These are phyloP conservation scores for Gymnopilus junonius DNA, from an alignment of 768 basidiomycete genomes.

Conservation along the genomic window DNA sequence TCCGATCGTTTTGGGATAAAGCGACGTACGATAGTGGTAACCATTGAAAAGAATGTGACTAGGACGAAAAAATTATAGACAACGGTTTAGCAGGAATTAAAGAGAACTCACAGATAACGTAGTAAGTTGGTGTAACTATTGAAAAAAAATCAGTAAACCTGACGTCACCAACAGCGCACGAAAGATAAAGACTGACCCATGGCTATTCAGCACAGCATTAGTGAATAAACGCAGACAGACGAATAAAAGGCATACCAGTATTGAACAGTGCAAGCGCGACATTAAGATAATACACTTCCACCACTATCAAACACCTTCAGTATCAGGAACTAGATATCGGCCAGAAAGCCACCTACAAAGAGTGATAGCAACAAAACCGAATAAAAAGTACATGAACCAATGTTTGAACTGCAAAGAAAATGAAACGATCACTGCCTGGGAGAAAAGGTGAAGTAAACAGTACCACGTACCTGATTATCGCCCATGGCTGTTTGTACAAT, in stretches of 20 bases:
- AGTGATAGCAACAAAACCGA: constrained; percentile 83
- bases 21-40: constrained; percentile 74
- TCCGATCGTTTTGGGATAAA: neutral
- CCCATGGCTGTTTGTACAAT: constrained; percentile 82
- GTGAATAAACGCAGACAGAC: neutral
- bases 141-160: constrained; percentile 20
- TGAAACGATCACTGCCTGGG: neutral
- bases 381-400: constrained; percentile 91
- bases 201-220: constrained; percentile 39
- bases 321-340: constrained; percentile 12
- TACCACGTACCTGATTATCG: constrained; percentile 68
- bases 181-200: constrained; percentile 54
- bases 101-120: constrained; percentile 69
- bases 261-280: constrained; percentile 96
- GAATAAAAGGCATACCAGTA: constrained; percentile 56
- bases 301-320: constrained; percentile 47
- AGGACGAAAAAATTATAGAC: constrained; percentile 18
- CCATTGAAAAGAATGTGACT: constrained; percentile 87
- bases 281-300: constrained; percentile 95
- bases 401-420: constrained; percentile 68
- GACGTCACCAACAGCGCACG: neutral
- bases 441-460: neutral
- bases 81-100: neutral
- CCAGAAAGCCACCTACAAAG: constrained; percentile 57
- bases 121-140: constrained; percentile 85